Evolutionary conservation across 164 flowering plant genomes (phyloP), one percentile per base, ranked within the genome.

Genomic region (Tetracentron sinense): DNA sequence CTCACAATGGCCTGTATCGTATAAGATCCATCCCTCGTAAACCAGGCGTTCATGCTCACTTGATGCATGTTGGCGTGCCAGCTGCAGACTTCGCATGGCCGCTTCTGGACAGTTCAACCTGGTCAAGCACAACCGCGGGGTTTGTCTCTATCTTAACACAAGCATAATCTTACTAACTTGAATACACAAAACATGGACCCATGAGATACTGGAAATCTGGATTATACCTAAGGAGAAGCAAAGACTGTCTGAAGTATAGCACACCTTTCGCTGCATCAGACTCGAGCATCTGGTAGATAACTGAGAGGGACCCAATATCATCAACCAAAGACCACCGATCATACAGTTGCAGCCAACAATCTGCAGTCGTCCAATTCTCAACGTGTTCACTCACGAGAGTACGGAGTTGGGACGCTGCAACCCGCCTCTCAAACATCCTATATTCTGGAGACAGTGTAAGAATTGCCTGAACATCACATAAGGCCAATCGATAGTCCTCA

Each of bases 291-390:
- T 95, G 99, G 74, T 85, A 94, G 54, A 95, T 91, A 50, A 95
- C 96, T 28, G 97, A 95, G 44, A 94, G 88, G 6, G 99, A 95
- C 22, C 97, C 99, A 74, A 91, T 89, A 76, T 95, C 99, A 82
- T 95, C 99, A 62, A 95, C 99, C 20, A 90, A 83, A 70, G 99
- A 95, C 99, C 99, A 95, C 56, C 90, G 77, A 63, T 95, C 92
- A 71, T 95, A 95, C 65, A 95, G 75, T 65, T 89, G 95, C 69
- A 89, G 54, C 99, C 97, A 95, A 74, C 97, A 95, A 81, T 95
- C 99, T 31, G 93, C 97, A 21, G 94, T 77, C n/a, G 96, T 88
- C 99, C 97, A 95, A 58, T 76, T 83, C 51, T 84, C 87, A 26
- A 95, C 97, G 81, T 95, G 99, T 72, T 91, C 99, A 29, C 83